These are phyloP conservation scores for Rhodomyrtus psidioides DNA, from an alignment of 441 rosid species.

Conservation along the genomic window DNA sequence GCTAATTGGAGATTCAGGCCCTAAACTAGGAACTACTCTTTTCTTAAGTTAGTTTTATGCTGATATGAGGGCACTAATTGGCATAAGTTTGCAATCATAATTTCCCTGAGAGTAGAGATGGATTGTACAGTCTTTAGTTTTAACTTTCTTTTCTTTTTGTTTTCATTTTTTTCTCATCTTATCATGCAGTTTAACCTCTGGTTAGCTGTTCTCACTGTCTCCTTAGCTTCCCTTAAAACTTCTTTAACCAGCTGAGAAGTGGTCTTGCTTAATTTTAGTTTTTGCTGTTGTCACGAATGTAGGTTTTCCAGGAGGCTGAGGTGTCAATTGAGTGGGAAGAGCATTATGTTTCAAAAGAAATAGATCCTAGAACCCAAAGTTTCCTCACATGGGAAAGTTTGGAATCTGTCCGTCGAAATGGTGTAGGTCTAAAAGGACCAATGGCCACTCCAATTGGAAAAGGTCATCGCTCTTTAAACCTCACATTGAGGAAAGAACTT, in stretches of 20 bases:
- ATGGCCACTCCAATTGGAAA: constrained; percentile 99
- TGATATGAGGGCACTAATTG: background rate
- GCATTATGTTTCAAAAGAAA: constrained; percentile 60
- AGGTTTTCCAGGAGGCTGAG: constrained; percentile 76
- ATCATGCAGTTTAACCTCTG: background rate
- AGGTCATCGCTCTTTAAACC: constrained; percentile 95
- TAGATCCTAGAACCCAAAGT: constrained; percentile 93
- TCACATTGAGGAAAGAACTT: constrained; percentile 90
- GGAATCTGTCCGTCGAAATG: constrained; percentile 66
- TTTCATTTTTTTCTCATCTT: background rate
- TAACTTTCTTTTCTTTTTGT: background rate
- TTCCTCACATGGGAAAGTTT: constrained; percentile 95
- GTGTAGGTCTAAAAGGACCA: constrained; percentile 96
- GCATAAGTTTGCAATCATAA: background rate
- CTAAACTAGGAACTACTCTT: background rate
- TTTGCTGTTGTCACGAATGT: background rate
- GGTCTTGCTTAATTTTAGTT: background rate
- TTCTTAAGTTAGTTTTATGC: background rate
- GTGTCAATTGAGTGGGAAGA: constrained; percentile 94
- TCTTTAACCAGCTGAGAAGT: background rate
- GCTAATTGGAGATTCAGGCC: background rate
- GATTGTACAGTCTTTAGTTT: background rate
- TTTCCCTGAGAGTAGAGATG: background rate
- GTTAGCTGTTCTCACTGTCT: background rate
- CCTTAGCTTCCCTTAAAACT: background rate